Evolutionary conservation across 2,329 filamentous ascomycete genomes (phyloP), one percentile per base, ranked within the genome.

Genomic region (Fusarium secorum): DNA sequence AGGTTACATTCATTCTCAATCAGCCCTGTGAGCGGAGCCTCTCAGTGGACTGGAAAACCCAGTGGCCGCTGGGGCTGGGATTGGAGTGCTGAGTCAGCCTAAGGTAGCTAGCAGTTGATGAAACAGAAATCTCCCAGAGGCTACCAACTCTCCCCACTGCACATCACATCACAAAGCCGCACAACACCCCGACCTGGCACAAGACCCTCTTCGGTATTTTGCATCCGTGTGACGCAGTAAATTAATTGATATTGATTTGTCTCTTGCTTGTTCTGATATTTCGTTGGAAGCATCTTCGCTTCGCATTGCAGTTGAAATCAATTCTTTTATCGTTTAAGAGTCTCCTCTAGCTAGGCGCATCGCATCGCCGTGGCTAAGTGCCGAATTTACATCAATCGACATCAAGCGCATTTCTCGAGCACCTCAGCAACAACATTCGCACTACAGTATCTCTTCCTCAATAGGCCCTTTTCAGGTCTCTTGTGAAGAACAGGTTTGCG

Each of bases 121-220:
- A 74, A 77, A 72, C 62, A 67, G 69, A 77, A 77, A 75, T 78
- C 75, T 72, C 77, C 73, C 70, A 57, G 60, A 75, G 74, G 66
- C 73, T 74, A 73, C 68, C 76, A 81, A 81, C 78, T 78, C 78
- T 80, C 74, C 74, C 79, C 79, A 77, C 70, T 81, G 79, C 79
- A 81, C 74, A 79, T 73, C 77, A 78, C 74, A 65, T 73, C 77
- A 79, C 74, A 65, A 72, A 66, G 74, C 71, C 69, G 71, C 58
- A 57, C 71, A 69, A 68, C 74, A 73, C 74, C 60, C 68, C 54
- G 39, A 70, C 66, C 70, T 64, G 66, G 62, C 58, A 72, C 70
- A 72, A 73, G 61, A 60, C 60, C 61, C 68, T 62, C 60, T 49
- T 60, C 42, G 35, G 68, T 53, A 52, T 51, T 44, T 58, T 63